Base-by-base conservation (phyloP, 2,329 filamentous ascomycete species). In the Decorospora gaudefroyi region DNA sequence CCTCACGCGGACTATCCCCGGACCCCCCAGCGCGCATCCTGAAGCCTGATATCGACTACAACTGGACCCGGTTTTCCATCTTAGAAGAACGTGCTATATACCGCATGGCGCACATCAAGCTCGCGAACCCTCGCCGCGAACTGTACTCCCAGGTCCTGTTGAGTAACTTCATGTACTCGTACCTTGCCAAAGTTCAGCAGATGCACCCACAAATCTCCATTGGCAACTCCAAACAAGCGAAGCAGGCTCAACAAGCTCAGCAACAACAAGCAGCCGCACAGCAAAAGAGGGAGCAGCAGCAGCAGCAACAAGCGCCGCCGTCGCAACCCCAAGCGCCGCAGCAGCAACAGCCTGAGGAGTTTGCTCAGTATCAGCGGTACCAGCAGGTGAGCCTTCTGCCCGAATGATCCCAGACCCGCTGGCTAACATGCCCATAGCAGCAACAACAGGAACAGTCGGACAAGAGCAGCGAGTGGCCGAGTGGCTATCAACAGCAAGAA, bases 111-210 rank as follows among this genome's bases (percentile, higher is more conserved):
- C 93, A 99, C 68, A 95, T 97, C 74, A 99, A 99, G 72, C 82
- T 99, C 49, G 93, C 93, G n/a, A 97, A 99, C 66, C 93, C 93
- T 25, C 85, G 92, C 30, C 86, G 93, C 42, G 88, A 92, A 27
- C 75, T 99, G 37, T 87, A 95, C 65, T 96, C 92, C 48, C 93
- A 99, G 71, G 93, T 99, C 15, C 78, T 99, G 46, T 81, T 99
- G 57, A 96, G 91, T 73, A 99, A 99, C 70, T 99, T 99, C 72
- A 99, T 99, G 93, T 99, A 99, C 74, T 93, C 90, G 44, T 99
- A 99, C 69, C 81, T 99, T 54, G 93, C 93, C 51, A 99, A 97
- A 71, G 93, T 99, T 31, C 93, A 99, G 73, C 90, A 95, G 63
- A 96, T 96, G 89, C 93, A 99, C 70, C 93, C 93, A 29, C 89